Evolutionary conservation across 176 grass and related monocot species (phyloP), one percentile per base, ranked within the genome.

Genomic region (Aegilops longissima): DNA sequence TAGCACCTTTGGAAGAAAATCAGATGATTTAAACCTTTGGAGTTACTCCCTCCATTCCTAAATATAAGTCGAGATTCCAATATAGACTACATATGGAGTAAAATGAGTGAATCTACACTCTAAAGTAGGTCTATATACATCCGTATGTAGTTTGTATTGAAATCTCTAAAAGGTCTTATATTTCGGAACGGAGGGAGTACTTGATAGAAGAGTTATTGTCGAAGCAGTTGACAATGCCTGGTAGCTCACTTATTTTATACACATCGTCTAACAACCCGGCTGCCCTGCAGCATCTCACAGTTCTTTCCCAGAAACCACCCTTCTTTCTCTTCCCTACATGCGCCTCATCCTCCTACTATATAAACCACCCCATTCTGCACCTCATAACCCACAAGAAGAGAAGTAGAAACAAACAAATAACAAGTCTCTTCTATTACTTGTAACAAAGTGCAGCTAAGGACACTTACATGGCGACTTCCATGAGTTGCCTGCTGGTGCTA

Each of bases 391-490:
- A 33, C 87, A 83, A 77, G 29, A 85, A 76, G 65, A 84, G 77
- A 72, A 77, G 61, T 47, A 83, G 76, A 84, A 82, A 8, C 67
- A 65, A 65, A 10, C 78, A 84, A 76, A 64, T 24, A 73, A 29
- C 35, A 61, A 10, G 67, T 30, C 63, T 51, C 49, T 85, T 76
- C 78, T 85, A 34, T 77, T 39, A 6, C 85, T 56, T 63, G 51
- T 24, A 80, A 76, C 75, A 3, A 31, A 81, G 77, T 70, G 47
- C 69, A 77, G 76, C 61, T 33, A 84, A 88, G 71, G 24, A 76
- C 33, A 71, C 70, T 34, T 79, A 61, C 77, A 96, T 96, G 94
- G 87, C 87, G 51, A 73, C 66, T 59, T 85, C 82, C 79, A 82
- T 83, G 78, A 85, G 42, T 63, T 86, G 73, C 54, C n/a, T 96